Conservation (phyloP, 1,284 basidiomycete species). For the Golubevia pallescens region DNA sequence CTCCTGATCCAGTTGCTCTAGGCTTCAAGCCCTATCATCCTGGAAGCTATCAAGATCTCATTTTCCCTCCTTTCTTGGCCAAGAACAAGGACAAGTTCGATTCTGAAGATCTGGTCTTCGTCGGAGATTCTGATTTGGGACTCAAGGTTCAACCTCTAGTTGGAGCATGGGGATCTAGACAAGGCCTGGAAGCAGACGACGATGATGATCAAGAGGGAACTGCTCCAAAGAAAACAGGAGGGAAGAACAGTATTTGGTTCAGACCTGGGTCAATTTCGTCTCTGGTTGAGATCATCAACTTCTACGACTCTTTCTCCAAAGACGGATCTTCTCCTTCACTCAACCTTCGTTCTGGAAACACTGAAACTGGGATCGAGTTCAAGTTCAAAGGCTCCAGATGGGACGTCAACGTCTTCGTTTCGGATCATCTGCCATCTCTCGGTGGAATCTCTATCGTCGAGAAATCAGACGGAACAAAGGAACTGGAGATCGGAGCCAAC, state of each 20-base stretch:
- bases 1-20: slow-evolving; percentile 35
- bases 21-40: slow-evolving; percentile 60
- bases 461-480: slow-evolving; percentile 2
- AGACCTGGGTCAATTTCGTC: slow-evolving; percentile 42
- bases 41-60: slow-evolving; percentile 47
- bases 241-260: slow-evolving; percentile 33
- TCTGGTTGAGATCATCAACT: slow-evolving; percentile 16
- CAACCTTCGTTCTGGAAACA: slow-evolving; percentile 50
- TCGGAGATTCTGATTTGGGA: slow-evolving; percentile 16
- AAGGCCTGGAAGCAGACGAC: slow-evolving; percentile 5
- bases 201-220: slow-evolving; percentile 8
- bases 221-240: too few species aligned
- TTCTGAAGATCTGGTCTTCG: slow-evolving; percentile 38
- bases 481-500: slow-evolving; percentile 55
- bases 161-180: slow-evolving; percentile 3
- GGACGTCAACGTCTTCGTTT: slow-evolving; percentile 58
- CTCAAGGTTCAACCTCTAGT: background rate
- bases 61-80: slow-evolving; percentile 60
- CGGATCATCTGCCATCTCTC: slow-evolving; percentile 33
- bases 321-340: slow-evolving; percentile 14
- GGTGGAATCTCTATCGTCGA: background rate
- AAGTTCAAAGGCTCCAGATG: slow-evolving; percentile 43
- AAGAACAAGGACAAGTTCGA: slow-evolving; percentile 35
- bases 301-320: slow-evolving; percentile 12
- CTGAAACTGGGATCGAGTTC: slow-evolving; percentile 51